Base-by-base conservation (phyloP, 2,329 filamentous ascomycete species). In the Aspergillus puulaauensis region DNA sequence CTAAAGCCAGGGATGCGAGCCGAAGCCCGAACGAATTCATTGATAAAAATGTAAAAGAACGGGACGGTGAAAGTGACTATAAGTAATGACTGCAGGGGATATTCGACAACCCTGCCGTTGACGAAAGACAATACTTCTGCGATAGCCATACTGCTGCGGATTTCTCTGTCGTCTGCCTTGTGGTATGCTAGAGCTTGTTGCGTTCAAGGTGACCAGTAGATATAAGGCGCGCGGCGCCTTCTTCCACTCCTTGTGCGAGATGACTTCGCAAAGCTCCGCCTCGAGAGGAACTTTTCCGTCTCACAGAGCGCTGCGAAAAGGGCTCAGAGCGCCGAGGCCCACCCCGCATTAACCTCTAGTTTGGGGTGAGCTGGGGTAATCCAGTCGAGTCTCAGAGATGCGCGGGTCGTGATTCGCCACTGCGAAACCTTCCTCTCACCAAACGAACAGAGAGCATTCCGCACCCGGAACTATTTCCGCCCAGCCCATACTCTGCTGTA, bases 1-100 rank as follows among this genome's bases (percentile, higher is more conserved):
- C 72, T 71, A 37, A 85, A 71, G 3, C 76, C 75, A 3, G 73
- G 69, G 21, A 84, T 75, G 8, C 82, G 76, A 12, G 75, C 77
- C 17, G 68, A 69, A 11, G 67, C 63, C 43, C 81, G 79, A 47
- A 80, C 66, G n/a, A 81, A 68, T 59, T 83, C 81, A 60, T 83
- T 83, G 59, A 77, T 53, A 19, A 82, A 58, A 52, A 83, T 60
- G 65, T 83, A 83, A 48, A 79, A 57, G 31, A 79, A 46, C 0
- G 79, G 75, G 1, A 73, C 61, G 11, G 70, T 6, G 50, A 73
- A 6, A 2, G 51, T 31, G 2, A 62, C 49, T 33, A 65, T 41
- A 8, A 61, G 61, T 31, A 70, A 45, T 3, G 63, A 66, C 23
- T 63, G 68, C 45, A 63, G 53, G 17, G 68, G 68, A 35, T 59